Evolutionary conservation across 2,329 filamentous ascomycete genomes (phyloP).

Genomic region (Colletotrichum cereale): DNA sequence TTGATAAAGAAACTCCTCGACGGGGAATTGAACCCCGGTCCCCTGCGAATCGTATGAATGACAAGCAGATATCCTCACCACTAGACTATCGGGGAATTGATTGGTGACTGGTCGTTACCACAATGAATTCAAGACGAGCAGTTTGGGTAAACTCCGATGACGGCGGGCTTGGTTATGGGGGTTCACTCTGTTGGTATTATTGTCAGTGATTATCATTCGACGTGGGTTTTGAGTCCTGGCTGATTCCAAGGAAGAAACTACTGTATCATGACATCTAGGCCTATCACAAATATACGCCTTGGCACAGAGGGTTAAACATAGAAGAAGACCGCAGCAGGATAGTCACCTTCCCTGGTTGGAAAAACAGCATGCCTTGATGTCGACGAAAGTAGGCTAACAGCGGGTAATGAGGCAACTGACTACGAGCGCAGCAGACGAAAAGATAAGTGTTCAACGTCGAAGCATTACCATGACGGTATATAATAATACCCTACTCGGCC

Average conservation of each 20-base stretch:
- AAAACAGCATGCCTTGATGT: too few species aligned
- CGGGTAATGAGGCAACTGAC: too few species aligned
- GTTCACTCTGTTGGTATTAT: not conserved
- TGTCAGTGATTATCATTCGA: not conserved
- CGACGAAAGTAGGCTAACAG: too few species aligned
- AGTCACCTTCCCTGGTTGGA: not conserved
- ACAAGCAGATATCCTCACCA: constrained; percentile 41
- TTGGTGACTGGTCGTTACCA: not conserved
- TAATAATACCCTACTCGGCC: not conserved
- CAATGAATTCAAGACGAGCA: not conserved
- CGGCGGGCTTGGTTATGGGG: too few species aligned
- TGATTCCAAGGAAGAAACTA: not conserved
- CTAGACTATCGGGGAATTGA: constrained; percentile 39
- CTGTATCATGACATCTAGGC: not conserved
- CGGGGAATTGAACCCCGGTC: constrained; percentile 41
- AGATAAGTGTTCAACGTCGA: not conserved
- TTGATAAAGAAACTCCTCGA: constrained; percentile 31
- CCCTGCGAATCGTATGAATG: constrained; percentile 26
- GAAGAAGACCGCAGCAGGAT: not conserved
- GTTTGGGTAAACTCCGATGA: not conserved
- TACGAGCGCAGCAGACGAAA: too few species aligned
- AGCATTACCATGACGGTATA: not conserved
- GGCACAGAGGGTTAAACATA: not conserved
- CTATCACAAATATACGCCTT: not conserved
- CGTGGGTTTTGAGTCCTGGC: not conserved